phyloP scores from a whole-genome alignment of 2,329 filamentous ascomycete genomes.

The Incumbomyces delicatus region DNA sequence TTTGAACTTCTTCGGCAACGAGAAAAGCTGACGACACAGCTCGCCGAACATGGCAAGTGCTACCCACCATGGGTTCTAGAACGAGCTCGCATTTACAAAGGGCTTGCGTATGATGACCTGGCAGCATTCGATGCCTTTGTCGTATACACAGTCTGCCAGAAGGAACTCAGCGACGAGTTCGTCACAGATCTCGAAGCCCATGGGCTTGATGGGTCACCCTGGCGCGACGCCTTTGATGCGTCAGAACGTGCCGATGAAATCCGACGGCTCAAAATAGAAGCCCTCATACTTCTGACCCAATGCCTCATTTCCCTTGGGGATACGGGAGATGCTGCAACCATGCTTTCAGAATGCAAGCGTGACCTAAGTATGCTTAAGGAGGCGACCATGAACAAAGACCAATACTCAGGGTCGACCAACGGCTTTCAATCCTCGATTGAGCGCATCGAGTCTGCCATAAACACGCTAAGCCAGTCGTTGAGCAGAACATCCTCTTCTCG shows the following conservation, averaged over 20 bases:
- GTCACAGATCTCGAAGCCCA: conserved; percentile 67
- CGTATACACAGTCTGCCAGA: conserved; percentile 77
- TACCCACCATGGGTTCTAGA: conserved; percentile 22
- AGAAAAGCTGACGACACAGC: not conserved
- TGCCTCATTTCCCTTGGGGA: conserved; percentile 23
- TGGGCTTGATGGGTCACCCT: conserved; percentile 26
- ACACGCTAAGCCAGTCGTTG: not conserved
- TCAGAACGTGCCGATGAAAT: conserved; percentile 37
- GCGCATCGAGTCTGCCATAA: not conserved
- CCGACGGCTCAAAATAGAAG: conserved; percentile 13
- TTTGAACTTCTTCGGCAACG: conserved; percentile 1
- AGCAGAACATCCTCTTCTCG: not conserved
- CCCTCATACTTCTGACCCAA: conserved; percentile 4
- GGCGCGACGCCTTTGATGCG: conserved; percentile 4
- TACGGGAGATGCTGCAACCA: not conserved
- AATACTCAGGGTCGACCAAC: too few relatives aligned
- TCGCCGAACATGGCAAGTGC: conserved; percentile 2
- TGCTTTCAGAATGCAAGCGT: not conserved
- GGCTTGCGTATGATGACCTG: conserved; percentile 78
- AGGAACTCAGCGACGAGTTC: conserved; percentile 65
- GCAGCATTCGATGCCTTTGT: conserved; percentile 84
- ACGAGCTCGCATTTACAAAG: conserved; percentile 60
- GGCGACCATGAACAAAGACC: not conserved
- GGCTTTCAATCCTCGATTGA: not conserved
- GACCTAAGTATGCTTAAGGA: not conserved